A percentile compares a stretch with the other conserved stretches of the same genome.
Evolutionary conservation across 2,329 filamentous ascomycete species (phyloP).

Genomic region (Aspergillus quadrilineatus): DNA sequence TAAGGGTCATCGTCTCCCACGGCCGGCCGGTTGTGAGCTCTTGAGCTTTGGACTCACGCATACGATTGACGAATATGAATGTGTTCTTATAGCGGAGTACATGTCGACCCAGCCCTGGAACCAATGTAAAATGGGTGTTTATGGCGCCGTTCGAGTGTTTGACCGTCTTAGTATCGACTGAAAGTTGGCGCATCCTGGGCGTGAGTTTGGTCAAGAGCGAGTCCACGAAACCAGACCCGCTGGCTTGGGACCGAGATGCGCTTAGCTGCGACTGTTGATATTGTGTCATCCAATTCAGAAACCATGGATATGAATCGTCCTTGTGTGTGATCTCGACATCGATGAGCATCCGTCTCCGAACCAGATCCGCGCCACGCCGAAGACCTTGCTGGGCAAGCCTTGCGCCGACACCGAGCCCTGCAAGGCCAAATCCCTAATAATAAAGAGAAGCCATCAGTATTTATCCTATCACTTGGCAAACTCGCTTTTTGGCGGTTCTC

Average conservation of each 20-base stretch:
- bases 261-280: constrained; percentile 65
- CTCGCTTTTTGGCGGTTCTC: constrained; percentile 18
- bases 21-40: constrained; percentile 80
- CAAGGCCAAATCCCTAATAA: constrained; percentile 76
- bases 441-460: neutral
- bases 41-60: constrained; percentile 79
- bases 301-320: constrained; percentile 90
- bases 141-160: constrained; percentile 66
- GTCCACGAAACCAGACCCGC: constrained; percentile 48
- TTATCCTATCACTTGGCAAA: neutral
- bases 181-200: constrained; percentile 62
- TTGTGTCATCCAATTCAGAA: constrained; percentile 89
- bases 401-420: constrained; percentile 77
- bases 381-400: constrained; percentile 77
- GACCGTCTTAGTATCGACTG: constrained; percentile 63
- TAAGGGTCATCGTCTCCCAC: constrained; percentile 91
- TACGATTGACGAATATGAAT: constrained; percentile 81
- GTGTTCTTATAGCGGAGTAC: constrained; percentile 82
- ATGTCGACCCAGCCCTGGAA: constrained; percentile 87
- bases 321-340: constrained; percentile 94
- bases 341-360: constrained; percentile 83
- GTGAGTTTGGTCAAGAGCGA: constrained; percentile 58
- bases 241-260: constrained; percentile 51
- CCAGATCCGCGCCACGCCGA: constrained; percentile 67
- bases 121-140: constrained; percentile 78